A percentile compares a stretch with the other conserved stretches of the same genome.
Evolutionary conservation across 768 basidiomycete genomes (phyloP).

Genomic region (Rhodocollybia butyracea): DNA sequence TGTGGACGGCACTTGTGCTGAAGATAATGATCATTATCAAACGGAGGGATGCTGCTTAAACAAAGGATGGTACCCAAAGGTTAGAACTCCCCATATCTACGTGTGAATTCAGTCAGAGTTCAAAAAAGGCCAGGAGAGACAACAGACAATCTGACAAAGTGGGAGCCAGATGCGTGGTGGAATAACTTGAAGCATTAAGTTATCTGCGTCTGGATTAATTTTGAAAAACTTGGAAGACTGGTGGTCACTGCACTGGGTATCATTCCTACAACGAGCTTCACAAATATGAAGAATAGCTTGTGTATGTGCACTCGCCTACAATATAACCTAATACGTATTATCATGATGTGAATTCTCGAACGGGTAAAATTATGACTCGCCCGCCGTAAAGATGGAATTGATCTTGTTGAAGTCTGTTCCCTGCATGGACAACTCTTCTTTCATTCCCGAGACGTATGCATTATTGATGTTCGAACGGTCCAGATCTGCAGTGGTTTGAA

Average conservation of each 20-base stretch:
- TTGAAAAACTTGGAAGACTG: neutral
- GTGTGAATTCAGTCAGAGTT: too few species aligned
- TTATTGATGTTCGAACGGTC: slow-evolving; percentile 69
- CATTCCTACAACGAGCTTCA: too few species aligned
- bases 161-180: slow-evolving; percentile 68
- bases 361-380: neutral
- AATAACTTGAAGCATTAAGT: slow-evolving; percentile 61
- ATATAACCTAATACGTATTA: neutral
- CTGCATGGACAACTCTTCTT: slow-evolving; percentile 62
- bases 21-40: slow-evolving; percentile 21
- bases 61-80: slow-evolving; percentile 45
- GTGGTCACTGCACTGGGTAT: slow-evolving; percentile 48
- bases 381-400: slow-evolving; percentile 64
- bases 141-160: slow-evolving; percentile 56
- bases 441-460: slow-evolving; percentile 80
- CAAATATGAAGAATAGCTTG: too few species aligned
- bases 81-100: slow-evolving; percentile 66
- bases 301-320: too few species aligned
- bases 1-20: slow-evolving; percentile 54
- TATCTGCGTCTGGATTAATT: slow-evolving; percentile 37
- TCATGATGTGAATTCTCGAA: neutral
- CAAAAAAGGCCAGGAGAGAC: too few species aligned
- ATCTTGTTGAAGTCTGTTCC: slow-evolving; percentile 69
- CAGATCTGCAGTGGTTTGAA: slow-evolving; percentile 39
- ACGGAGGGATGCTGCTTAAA: neutral